phyloP scores from a whole-genome alignment of 164 flowering plant genomes.

The grape (Vitis vinifera) region ASM3070453v1 NC_081819.1:13818501-13819000 shows the following conservation, averaged over 20 bases:
- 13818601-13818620: slow-evolving; percentile 60
- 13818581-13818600: slow-evolving; percentile 61
- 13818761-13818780: slow-evolving; percentile 52
- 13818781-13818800: slow-evolving; percentile 73
- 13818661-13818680: slow-evolving; percentile 49
- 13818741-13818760: slow-evolving; percentile 65
- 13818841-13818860: slow-evolving; percentile 62
- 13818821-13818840: slow-evolving; percentile 63
- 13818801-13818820: slow-evolving; percentile 56
- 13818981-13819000: slow-evolving; percentile 43
- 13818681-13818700: slow-evolving; percentile 67
- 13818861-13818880: slow-evolving; percentile 70
- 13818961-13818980: slow-evolving; percentile 50
- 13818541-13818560: slow-evolving; percentile 60
- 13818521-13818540: slow-evolving; percentile 42
- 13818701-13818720: slow-evolving; percentile 65
- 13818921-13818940: slow-evolving; percentile 61
- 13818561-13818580: slow-evolving; percentile 78
- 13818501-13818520: slow-evolving; percentile 43
- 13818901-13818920: slow-evolving; percentile 40
- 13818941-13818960: slow-evolving; percentile 54
- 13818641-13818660: slow-evolving; percentile 38
- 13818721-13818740: slow-evolving; percentile 57
- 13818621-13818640: slow-evolving; percentile 62
- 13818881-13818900: slow-evolving; percentile 66